Conservation (phyloP, 768 basidiomycete species). For the Phlegmacium glaucopus region DNA sequence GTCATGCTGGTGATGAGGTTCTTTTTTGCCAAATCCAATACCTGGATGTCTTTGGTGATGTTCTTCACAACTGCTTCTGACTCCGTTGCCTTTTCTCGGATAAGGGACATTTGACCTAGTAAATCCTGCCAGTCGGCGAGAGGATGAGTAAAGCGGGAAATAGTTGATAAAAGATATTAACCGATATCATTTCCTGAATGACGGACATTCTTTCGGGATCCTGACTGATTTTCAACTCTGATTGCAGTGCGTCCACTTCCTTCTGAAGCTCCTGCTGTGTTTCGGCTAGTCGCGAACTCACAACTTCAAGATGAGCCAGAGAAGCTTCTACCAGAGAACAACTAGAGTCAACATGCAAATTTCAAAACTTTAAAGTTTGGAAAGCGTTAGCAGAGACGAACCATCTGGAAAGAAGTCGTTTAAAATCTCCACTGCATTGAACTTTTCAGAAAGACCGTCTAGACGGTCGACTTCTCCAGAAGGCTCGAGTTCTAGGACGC, state of each 20-base stretch:
- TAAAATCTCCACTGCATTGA: slow-evolving; percentile 52
- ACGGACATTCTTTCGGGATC: slow-evolving; percentile 86
- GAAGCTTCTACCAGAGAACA: slow-evolving; percentile 58
- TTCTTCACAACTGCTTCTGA: slow-evolving; percentile 94
- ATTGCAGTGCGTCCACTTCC: slow-evolving; percentile 68
- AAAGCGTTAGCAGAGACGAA: slow-evolving; percentile 28
- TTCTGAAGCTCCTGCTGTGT: slow-evolving; percentile 66
- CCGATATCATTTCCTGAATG: slow-evolving; percentile 96
- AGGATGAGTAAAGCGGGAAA: slow-evolving; percentile 5
- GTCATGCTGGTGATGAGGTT: slow-evolving; percentile 91
- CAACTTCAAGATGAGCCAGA: slow-evolving; percentile 63
- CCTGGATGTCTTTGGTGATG: slow-evolving; percentile 96
- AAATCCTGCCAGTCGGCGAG: slow-evolving; percentile 59
- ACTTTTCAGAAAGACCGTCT: slow-evolving; percentile 54
- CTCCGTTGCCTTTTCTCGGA: slow-evolving; percentile 95
- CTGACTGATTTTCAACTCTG: slow-evolving; percentile 70
- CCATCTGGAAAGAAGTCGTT: slow-evolving; percentile 82
- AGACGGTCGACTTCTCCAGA: slow-evolving; percentile 48
- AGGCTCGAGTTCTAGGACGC: slow-evolving; percentile 55
- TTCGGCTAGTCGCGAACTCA: slow-evolving; percentile 65
- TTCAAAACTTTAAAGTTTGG: neutral
- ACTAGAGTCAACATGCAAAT: neutral
- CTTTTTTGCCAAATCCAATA: slow-evolving; percentile 89
- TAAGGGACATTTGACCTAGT: slow-evolving; percentile 91
- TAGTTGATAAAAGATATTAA: slow-evolving; percentile 31